These are phyloP conservation scores for Balakata baccata DNA, from an alignment of 345 rosid genomes.

Conservation along the genomic window DNA sequence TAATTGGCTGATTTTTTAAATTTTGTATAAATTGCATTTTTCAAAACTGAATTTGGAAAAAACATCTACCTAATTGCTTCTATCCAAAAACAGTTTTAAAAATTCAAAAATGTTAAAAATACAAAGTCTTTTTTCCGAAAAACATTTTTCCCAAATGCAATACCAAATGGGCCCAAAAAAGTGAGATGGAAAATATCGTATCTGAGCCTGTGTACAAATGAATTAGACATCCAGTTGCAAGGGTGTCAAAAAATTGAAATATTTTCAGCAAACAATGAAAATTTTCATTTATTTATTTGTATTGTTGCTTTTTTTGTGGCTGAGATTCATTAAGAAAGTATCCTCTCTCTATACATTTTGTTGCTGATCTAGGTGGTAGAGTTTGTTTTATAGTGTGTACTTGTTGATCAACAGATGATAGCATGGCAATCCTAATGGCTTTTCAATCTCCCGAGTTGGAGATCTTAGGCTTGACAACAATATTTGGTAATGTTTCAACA, in stretches of 20 bases:
- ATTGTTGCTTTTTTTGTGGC: neutral
- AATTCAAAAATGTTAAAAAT: no score
- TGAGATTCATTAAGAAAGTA: neutral
- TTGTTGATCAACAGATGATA: conserved; percentile 56
- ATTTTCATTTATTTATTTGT: neutral
- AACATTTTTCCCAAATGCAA: no score
- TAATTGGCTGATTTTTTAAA: no score
- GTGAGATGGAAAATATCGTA: no score
- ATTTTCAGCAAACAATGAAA: neutral
- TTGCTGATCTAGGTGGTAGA: neutral
- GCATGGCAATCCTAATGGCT: conserved; percentile 94
- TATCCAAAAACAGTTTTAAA: no score
- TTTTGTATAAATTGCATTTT: no score
- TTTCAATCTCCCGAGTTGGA: conserved; percentile 75
- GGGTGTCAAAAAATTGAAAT: neutral
- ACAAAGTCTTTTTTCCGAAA: no score
- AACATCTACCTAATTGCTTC: no score
- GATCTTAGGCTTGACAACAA: conserved; percentile 77
- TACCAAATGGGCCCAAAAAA: no score
- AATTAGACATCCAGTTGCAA: neutral
- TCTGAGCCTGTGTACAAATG: neutral
- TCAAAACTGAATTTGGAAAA: no score
- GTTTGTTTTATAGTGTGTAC: neutral
- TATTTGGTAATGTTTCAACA: conserved; percentile 77
- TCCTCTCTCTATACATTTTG: neutral